Conservation (phyloP, 73 alveolate genomes). For the Paramecium primaurelia region DNA sequence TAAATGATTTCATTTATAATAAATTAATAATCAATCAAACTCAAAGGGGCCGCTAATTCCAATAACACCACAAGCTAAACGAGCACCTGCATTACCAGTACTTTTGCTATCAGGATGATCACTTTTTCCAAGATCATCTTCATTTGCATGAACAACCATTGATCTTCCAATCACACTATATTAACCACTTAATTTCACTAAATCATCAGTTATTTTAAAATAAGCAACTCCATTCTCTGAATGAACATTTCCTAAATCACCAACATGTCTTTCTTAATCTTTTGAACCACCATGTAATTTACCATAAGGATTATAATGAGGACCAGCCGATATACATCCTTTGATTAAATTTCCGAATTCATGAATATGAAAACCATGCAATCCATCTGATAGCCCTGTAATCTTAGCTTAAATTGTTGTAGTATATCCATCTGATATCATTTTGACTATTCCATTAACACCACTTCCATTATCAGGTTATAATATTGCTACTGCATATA, state of each 20-base stretch:
- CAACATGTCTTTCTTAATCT: constrained; percentile 77
- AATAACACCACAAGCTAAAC: constrained; percentile 83
- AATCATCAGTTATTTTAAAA: not conserved
- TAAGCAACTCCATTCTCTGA: constrained; percentile 21
- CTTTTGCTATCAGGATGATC: constrained; percentile 72
- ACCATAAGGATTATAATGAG: constrained; percentile 79
- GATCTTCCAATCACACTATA: constrained; percentile 77
- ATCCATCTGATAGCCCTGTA: constrained; percentile 73
- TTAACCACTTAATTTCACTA: constrained; percentile 50
- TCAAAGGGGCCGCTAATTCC: constrained; percentile 69
- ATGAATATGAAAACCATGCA: constrained; percentile 84
- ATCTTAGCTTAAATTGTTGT: constrained; percentile 68
- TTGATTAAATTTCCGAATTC: constrained; percentile 81
- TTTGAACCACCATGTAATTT: constrained; percentile 77
- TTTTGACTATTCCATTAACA: constrained; percentile 71
- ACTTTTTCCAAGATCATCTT: constrained; percentile 79
- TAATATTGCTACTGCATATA: constrained; percentile 29
- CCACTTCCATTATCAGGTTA: constrained; percentile 51
- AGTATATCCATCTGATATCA: constrained; percentile 71
- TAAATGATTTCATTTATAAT: not conserved
- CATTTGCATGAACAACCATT: constrained; percentile 74
- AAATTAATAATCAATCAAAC: constrained; percentile 16
- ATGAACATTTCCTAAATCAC: constrained; percentile 79
- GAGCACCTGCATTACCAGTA: constrained; percentile 85
- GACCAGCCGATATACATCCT: constrained; percentile 85